These are phyloP conservation scores for Phaeosphaeria sp. DNA, from an alignment of 2,329 filamentous ascomycete species.

Conservation along the genomic window DNA sequence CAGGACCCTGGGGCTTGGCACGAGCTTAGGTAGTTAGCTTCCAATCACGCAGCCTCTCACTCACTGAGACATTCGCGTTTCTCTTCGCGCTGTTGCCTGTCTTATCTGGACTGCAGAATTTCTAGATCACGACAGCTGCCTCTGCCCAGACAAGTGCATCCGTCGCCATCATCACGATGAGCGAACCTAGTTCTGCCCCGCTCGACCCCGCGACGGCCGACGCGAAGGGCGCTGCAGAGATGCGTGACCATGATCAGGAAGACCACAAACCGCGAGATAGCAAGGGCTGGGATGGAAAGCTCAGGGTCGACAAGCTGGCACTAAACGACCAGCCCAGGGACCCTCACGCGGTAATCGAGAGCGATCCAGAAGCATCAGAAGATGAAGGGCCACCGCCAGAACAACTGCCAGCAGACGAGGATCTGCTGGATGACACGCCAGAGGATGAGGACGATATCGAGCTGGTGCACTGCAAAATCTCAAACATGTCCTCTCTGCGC, in stretches of 20 bases:
- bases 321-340: slow-evolving; percentile 32
- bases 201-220: slow-evolving; percentile 34
- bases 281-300: slow-evolving; percentile 82
- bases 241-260: slow-evolving; percentile 29
- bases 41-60: neutral
- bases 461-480: slow-evolving; percentile 84
- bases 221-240: slow-evolving; percentile 18
- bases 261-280: slow-evolving; percentile 45
- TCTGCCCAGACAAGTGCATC: neutral
- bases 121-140: neutral
- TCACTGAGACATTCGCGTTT: neutral
- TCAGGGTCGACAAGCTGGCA: slow-evolving; percentile 74
- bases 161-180: slow-evolving; percentile 23
- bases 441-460: slow-evolving; percentile 70
- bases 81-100: neutral
- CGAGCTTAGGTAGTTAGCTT: neutral
- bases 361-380: slow-evolving; percentile 86
- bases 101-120: neutral
- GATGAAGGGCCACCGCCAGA: slow-evolving; percentile 54
- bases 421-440: slow-evolving; percentile 66
- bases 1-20: neutral
- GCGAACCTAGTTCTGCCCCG: slow-evolving; percentile 34
- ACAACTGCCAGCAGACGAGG: slow-evolving; percentile 49
- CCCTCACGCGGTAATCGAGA: slow-evolving; percentile 69
- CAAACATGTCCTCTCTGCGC: slow-evolving; percentile 76